Conservation (phyloP, 768 basidiomycete species). For the Termitomyces sp. region DNA sequence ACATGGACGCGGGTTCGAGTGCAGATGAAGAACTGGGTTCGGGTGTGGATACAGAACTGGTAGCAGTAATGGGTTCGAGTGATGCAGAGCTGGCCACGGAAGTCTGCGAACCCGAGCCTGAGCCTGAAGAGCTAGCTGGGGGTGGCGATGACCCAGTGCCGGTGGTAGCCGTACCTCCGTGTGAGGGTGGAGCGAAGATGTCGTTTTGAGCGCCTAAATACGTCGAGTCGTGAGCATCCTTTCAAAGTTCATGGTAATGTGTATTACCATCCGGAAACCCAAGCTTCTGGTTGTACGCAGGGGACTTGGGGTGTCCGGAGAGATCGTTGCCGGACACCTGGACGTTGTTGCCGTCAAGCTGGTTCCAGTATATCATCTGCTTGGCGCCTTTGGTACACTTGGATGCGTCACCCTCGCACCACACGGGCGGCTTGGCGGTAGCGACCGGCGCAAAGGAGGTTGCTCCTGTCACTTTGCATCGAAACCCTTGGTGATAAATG, state of each 20-base stretch:
- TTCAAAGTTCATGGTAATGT: not conserved
- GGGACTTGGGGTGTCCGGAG: slow-evolving; percentile 36
- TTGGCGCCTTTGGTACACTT: slow-evolving; percentile 46
- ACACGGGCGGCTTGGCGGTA: slow-evolving; percentile 39
- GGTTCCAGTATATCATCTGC: slow-evolving; percentile 56
- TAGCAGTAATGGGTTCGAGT: not conserved
- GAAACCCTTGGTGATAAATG: slow-evolving; percentile 45
- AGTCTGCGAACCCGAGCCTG: not conserved
- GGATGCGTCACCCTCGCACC: slow-evolving; percentile 45
- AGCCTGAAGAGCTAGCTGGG: not conserved
- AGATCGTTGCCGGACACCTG: slow-evolving; percentile 36
- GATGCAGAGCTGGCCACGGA: not conserved
- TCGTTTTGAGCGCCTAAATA: slow-evolving; percentile 38
- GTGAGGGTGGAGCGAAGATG: slow-evolving; percentile 29
- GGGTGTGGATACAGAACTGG: not conserved
- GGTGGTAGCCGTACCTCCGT: not conserved
- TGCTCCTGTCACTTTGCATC: slow-evolving; percentile 45
- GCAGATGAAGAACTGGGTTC: not conserved
- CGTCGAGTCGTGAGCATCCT: not conserved
- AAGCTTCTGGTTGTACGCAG: slow-evolving; percentile 45
- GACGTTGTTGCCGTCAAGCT: slow-evolving; percentile 45
- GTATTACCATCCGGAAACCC: slow-evolving; percentile 44
- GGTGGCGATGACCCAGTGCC: not conserved
- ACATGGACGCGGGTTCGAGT: not conserved
- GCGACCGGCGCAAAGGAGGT: slow-evolving; percentile 36